Evolutionary conservation across 2,329 filamentous ascomycete species (phyloP).

Genomic region (Neoarthrinium moseri): DNA sequence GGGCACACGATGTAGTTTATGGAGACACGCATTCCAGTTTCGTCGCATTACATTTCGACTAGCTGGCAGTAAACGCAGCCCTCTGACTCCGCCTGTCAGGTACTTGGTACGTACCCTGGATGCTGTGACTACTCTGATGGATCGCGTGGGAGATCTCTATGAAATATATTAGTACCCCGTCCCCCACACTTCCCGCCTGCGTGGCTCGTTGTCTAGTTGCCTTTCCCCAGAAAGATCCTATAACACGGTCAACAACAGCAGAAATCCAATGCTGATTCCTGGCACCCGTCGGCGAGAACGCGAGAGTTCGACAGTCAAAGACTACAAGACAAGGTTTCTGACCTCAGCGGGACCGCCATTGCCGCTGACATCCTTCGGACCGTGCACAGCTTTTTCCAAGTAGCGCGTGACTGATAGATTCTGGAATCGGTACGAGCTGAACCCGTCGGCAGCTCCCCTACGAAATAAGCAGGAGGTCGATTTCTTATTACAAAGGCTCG

Average conservation of each 20-base stretch:
- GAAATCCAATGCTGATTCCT: background rate
- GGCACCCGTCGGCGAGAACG: background rate
- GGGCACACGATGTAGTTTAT: constrained; percentile 2
- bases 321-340: constrained; percentile 15
- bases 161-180: constrained; percentile 12
- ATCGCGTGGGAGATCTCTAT: constrained; percentile 10
- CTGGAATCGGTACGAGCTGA: too few relatives aligned
- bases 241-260: background rate
- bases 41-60: constrained; percentile 7
- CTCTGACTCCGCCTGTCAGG: background rate
- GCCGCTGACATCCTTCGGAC: constrained; percentile 19
- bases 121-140: background rate
- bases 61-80: background rate
- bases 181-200: constrained; percentile 11
- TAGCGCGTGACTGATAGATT: constrained; percentile 8
- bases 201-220: constrained; percentile 1
- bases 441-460: too few relatives aligned
- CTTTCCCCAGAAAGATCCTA: background rate
- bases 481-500: background rate
- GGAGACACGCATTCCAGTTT: constrained; percentile 10
- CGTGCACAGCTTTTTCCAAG: constrained; percentile 13
- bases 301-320: constrained; percentile 2
- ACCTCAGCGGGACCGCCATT: constrained; percentile 12
- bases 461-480: constrained; percentile 1
- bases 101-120: constrained; percentile 2